phyloP scores from a whole-genome alignment of 768 basidiomycete species.

The Gymnopilus junonius region DNA sequence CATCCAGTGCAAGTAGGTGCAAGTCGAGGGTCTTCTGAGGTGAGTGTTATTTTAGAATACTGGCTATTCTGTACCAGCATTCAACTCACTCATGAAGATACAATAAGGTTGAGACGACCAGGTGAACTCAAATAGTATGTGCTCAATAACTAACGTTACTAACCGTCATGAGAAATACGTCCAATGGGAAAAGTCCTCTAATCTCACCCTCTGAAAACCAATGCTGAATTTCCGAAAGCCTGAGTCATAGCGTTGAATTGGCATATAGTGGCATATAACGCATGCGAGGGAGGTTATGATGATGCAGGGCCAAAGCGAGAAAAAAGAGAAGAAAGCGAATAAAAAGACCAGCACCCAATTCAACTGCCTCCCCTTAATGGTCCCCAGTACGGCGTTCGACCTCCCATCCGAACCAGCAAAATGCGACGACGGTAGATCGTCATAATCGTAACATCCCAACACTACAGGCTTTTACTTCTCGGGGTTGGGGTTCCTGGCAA shows the following conservation, averaged over 20 bases:
- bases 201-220: too few relatives aligned
- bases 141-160: too few relatives aligned
- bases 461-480: slow-evolving; percentile 48
- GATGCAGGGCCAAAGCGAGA: slow-evolving; percentile 5
- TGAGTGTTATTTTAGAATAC: too few relatives aligned
- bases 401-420: slow-evolving; percentile 11
- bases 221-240: neutral
- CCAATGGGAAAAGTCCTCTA: too few relatives aligned
- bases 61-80: too few relatives aligned
- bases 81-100: too few relatives aligned
- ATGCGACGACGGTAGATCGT: slow-evolving; percentile 11
- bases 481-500: slow-evolving; percentile 64
- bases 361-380: neutral
- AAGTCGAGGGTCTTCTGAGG: too few relatives aligned
- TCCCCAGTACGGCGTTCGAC: neutral
- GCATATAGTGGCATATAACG: slow-evolving; percentile 11
- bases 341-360: slow-evolving; percentile 11
- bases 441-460: slow-evolving; percentile 19
- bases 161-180: too few relatives aligned
- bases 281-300: slow-evolving; percentile 8
- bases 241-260: slow-evolving; percentile 14
- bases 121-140: too few relatives aligned
- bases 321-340: slow-evolving; percentile 5
- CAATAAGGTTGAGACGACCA: too few relatives aligned
- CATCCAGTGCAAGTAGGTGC: too few relatives aligned